Percentiles rank a stretch among this genome's conserved stretches.
Evolutionary conservation across 1,284 basidiomycete genomes (phyloP).

Genomic region (Ceratobasidium sp.): DNA sequence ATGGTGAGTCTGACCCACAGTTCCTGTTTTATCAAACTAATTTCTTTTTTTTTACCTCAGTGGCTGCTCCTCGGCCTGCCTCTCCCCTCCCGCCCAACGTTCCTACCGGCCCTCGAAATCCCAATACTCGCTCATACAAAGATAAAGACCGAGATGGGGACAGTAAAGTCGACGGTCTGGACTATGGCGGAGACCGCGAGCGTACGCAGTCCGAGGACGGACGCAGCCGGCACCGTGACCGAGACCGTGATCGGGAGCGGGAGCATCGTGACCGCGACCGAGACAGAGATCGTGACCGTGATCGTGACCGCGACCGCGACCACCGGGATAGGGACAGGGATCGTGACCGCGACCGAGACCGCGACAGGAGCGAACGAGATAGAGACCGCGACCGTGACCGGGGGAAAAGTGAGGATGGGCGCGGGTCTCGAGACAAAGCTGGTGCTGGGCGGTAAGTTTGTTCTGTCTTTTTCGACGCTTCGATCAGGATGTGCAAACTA

Average conservation of each 20-base stretch:
- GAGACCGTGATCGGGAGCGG: slow-evolving; percentile 47
- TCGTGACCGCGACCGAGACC: slow-evolving; percentile 40
- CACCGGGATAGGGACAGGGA: slow-evolving; percentile 46
- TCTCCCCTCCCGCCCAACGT: slow-evolving; percentile 85
- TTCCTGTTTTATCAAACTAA: neutral
- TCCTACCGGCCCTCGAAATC: slow-evolving; percentile 85
- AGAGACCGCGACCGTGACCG: slow-evolving; percentile 46
- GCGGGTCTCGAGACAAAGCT: slow-evolving; percentile 34
- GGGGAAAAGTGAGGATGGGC: slow-evolving; percentile 46
- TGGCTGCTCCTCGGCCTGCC: slow-evolving; percentile 70
- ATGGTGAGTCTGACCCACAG: slow-evolving; percentile 51
- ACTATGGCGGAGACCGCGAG: slow-evolving; percentile 75
- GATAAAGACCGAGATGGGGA: slow-evolving; percentile 88
- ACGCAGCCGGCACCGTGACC: slow-evolving; percentile 60
- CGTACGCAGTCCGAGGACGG: slow-evolving; percentile 59
- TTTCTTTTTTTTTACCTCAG: no score
- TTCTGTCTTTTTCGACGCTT: neutral
- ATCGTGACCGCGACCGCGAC: slow-evolving; percentile 36
- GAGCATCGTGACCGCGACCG: slow-evolving; percentile 45
- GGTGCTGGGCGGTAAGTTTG: slow-evolving; percentile 28
- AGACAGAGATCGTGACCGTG: slow-evolving; percentile 48
- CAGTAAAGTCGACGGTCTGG: slow-evolving; percentile 84
- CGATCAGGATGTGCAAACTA: slow-evolving; percentile 1
- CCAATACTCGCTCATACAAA: slow-evolving; percentile 67
- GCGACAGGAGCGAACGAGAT: slow-evolving; percentile 46